Evolutionary conservation across 2,329 filamentous ascomycete genomes (phyloP), one percentile per base, ranked within the genome.

Genomic region (Akanthomyces dipterigenus): DNA sequence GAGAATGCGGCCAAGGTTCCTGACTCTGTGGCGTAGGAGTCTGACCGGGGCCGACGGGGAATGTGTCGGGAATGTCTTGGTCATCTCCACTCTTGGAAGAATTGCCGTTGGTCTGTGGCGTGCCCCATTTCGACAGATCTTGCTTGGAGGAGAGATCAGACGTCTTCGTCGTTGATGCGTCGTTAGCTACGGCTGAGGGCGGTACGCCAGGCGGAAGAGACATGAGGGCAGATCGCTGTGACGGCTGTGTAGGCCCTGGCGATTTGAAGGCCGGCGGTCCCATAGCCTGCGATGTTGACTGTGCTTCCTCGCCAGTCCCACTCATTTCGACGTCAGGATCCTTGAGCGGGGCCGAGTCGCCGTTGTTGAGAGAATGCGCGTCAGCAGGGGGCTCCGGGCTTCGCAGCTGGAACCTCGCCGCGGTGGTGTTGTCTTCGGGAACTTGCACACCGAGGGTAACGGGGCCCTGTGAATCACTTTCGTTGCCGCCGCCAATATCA

Each of bases 91-190:
- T 65, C 42, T 67, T 69, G 26, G 46, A 53, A 14, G 60, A 57
- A 14, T 55, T 68, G 22, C 89, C 88, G 64, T 92, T 91, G 3
- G 88, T 90, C 62, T 83, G 81, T 70, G 93, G 89, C 0, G 88
- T 90, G 70, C 88, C 88, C 71, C 83, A 82, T 65, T 84, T 82
- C 2, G 83, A 86, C 1, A 49, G 11, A 5, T 84, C 87, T 14
- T 86, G 87, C 57, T 80, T 77, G 18, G 78, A 77, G 3, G 88
- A 91, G 6, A 85, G 83, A 64, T 89, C 86, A 1, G 90, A 91
- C 2, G 90, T 93, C 75, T 96, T 95, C n/a, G 93, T 96, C 1
- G 93, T 96, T 2, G 92, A 96, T 1, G 92, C 93, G 69, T 96
- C 92, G 68, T 98, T 97, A 58, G 87, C 77, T 62, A 82, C 73